Evolutionary conservation across 2,329 filamentous ascomycete species (phyloP), one percentile per base, ranked within the genome.

Genomic region (Ceratocystiopsis minuta): DNA sequence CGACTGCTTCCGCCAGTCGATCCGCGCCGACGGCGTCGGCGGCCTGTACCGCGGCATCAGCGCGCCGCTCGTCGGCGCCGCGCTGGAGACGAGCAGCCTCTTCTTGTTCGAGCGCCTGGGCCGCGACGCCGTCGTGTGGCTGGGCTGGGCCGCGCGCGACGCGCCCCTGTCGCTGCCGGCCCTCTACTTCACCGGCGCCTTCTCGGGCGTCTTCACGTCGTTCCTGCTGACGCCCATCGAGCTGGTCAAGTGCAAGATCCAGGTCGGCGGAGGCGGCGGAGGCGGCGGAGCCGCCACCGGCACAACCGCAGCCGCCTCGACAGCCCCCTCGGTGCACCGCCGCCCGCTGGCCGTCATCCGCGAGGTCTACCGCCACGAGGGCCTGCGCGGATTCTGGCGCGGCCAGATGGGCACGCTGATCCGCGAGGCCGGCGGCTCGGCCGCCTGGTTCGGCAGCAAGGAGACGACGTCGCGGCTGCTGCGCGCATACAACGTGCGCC

Each of bases 221-320:
- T 69, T 95, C 38, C 75, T 94, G 31, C 73, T 98, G 47, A 98
- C 90, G 0, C 90, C 90, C 0, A 85, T 98, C 50, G 90, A 98
- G 62, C 73, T 98, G 41, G 82, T 98, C 56, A 98, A 98, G 63
- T 98, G 90, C 71, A 92, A 90, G 61, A 93, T 98, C 63, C 90
- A 98, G 59, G 87, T 88, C 1, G 31, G 31, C 31, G 11, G 13
- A 3, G 11, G 11, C 13, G 32, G 32, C 32, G 13, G 15, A 4
- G 4, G 36, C 15, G 38, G 14, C 5, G 86, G 87, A 1, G 84
- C 70, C 11, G 56, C 62, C 1, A 55, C 58, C 3, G 60, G 62
- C 18, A 66, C 65, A 2, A 18, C 36, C 16, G 60, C 62, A 17
- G 65, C 64, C 17, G 57, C 55, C 18, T 54, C 53, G 3, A 58